These are phyloP conservation scores for Psilocybe tampanensis DNA, from an alignment of 768 basidiomycete genomes.

Conservation along the genomic window DNA sequence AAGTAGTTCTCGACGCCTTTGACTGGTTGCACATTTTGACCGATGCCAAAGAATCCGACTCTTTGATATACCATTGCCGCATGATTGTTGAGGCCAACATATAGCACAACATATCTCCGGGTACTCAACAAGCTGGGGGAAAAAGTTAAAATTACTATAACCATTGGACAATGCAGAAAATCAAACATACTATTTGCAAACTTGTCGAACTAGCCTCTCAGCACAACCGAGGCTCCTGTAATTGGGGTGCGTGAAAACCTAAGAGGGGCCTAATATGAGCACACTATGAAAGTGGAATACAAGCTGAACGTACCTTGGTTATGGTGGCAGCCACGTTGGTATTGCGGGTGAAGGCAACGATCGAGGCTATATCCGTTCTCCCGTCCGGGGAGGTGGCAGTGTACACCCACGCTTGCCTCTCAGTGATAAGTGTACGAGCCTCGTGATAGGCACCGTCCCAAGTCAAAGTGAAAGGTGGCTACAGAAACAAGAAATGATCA, in stretches of 20 bases:
- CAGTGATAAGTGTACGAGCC: constrained; percentile 49
- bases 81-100: constrained; percentile 59
- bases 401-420: constrained; percentile 62
- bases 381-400: constrained; percentile 19
- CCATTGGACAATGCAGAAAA: background rate
- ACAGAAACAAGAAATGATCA: constrained; percentile 10
- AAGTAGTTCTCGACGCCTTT: constrained; percentile 54
- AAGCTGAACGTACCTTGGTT: constrained; percentile 45
- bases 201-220: constrained; percentile 58
- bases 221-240: constrained; percentile 63
- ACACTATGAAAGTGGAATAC: background rate
- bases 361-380: constrained; percentile 51
- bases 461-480: constrained; percentile 61
- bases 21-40: constrained; percentile 25
- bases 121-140: constrained; percentile 20
- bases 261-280: background rate
- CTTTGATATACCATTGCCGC: constrained; percentile 60
- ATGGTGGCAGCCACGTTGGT: constrained; percentile 59
- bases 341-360: constrained; percentile 70
- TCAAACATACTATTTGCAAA: constrained; percentile 54
- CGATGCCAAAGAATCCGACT: constrained; percentile 68
- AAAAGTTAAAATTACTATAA: constrained; percentile 15
- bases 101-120: constrained; percentile 52
- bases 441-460: constrained; percentile 46
- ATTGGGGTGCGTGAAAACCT: constrained; percentile 57